phyloP scores from a whole-genome alignment of 352 stramenopile genomes.

The Globisporangium alternatum region DNA sequence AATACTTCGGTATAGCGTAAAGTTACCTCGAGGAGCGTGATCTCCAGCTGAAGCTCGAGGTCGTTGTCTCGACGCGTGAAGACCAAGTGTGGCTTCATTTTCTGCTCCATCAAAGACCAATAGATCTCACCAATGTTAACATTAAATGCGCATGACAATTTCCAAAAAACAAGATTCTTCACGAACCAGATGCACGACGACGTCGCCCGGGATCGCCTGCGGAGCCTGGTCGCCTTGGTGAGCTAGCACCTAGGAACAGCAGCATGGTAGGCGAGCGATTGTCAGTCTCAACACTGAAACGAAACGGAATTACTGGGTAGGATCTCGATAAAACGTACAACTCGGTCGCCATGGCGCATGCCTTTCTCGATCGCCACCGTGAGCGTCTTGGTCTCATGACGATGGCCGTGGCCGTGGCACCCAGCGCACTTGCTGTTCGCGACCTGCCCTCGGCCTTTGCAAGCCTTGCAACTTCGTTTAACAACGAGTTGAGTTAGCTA shows the following conservation, averaged over 20 bases:
- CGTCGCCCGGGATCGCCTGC: constrained; percentile 23
- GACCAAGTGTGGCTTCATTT: constrained; percentile 36
- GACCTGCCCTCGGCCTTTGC: constrained; percentile 32
- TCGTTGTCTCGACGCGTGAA: constrained; percentile 91
- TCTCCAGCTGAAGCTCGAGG: constrained; percentile 88
- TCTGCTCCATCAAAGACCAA: background rate
- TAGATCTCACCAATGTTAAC: background rate
- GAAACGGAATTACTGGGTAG: background rate
- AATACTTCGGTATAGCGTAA: background rate
- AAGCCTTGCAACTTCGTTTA: constrained; percentile 30
- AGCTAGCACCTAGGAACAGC: constrained; percentile 12
- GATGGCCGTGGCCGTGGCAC: constrained; percentile 29
- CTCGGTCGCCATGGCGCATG: constrained; percentile 33
- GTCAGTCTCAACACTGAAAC: background rate
- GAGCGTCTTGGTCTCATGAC: constrained; percentile 24
- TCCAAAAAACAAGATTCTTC: background rate
- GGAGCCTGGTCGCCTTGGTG: constrained; percentile 23
- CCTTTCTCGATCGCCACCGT: constrained; percentile 27
- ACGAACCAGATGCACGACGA: constrained; percentile 31
- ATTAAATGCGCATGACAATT: background rate
- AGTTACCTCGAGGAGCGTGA: constrained; percentile 84
- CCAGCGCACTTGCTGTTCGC: constrained; percentile 33
- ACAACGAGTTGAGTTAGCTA: background rate
- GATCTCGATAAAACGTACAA: constrained; percentile 14
- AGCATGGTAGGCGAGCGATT: background rate